Evolutionary conservation across 257 asterid genomes (phyloP).

Genomic region (Forsythia viridissima): DNA sequence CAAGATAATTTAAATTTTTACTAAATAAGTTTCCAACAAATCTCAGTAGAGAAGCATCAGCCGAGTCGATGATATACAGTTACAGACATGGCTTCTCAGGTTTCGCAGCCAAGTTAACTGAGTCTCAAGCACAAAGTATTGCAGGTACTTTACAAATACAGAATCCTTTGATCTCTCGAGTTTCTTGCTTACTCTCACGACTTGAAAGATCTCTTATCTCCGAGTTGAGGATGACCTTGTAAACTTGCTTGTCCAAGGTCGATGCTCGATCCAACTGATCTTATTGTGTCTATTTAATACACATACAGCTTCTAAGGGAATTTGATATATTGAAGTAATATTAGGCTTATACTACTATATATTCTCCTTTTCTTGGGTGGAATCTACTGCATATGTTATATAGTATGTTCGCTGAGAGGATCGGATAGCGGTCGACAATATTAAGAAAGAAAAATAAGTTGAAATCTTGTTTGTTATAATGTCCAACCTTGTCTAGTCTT

Average conservation of each 20-base stretch:
- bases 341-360: background rate
- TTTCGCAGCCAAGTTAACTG: slow-evolving; percentile 45
- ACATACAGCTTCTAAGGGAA: too few species aligned
- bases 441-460: too few species aligned
- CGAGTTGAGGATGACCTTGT: too few species aligned
- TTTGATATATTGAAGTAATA: background rate
- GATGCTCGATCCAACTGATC: too few species aligned
- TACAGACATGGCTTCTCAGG: slow-evolving; percentile 49
- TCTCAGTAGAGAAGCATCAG: slow-evolving; percentile 35
- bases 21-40: too few species aligned
- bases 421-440: background rate
- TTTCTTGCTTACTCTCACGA: background rate
- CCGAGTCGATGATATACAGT: slow-evolving; percentile 40
- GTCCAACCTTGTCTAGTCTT: too few species aligned
- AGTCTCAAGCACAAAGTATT: slow-evolving; percentile 37
- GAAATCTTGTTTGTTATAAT: background rate
- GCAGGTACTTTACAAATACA: slow-evolving; percentile 20
- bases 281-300: too few species aligned
- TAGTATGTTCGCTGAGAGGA: too few species aligned
- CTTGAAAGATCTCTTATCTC: background rate
- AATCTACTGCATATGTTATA: too few species aligned
- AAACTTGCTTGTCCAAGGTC: too few species aligned
- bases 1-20: background rate
- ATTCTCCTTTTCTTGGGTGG: background rate
- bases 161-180: background rate